Evolutionary conservation across 768 basidiomycete genomes (phyloP).

Genomic region (Tylopilus plumbeoviolaceoides): DNA sequence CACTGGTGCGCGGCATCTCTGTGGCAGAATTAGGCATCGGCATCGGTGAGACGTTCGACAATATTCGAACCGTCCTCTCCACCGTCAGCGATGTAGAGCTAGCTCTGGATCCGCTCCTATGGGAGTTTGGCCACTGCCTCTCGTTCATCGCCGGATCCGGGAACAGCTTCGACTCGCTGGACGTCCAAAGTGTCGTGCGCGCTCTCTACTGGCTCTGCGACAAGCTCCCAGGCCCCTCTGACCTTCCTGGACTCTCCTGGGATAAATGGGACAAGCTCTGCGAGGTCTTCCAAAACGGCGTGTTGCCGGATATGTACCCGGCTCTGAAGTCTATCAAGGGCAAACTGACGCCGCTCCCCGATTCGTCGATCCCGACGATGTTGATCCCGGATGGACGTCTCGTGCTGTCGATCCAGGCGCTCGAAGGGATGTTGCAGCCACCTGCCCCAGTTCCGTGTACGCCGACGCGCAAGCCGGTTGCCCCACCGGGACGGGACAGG

Average conservation of each 20-base stretch:
- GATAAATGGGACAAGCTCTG: conserved; percentile 47
- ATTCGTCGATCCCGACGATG: conserved; percentile 24
- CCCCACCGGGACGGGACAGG: conserved; percentile 24
- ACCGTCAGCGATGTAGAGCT: conserved; percentile 23
- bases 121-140: conserved; percentile 38
- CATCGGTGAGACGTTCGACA: conserved; percentile 25
- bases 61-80: conserved; percentile 22
- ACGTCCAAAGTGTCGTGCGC: conserved; percentile 38
- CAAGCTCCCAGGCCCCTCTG: conserved; percentile 41
- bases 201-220: conserved; percentile 56
- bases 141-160: conserved; percentile 26
- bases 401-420: conserved; percentile 41
- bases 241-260: conserved; percentile 46
- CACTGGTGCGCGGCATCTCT: conserved; percentile 29
- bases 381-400: conserved; percentile 35
- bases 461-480: conserved; percentile 41
- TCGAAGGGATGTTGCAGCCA: conserved; percentile 47
- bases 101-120: conserved; percentile 23
- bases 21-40: conserved; percentile 19
- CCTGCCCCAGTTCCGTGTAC: conserved; percentile 44
- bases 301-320: conserved; percentile 25
- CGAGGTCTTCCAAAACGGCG: conserved; percentile 30
- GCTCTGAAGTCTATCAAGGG: conserved; percentile 32
- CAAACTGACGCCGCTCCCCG: conserved; percentile 27
- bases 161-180: conserved; percentile 27